phyloP scores from a whole-genome alignment of 2,329 filamentous ascomycete genomes.

The Zymoseptoria brevis region DNA sequence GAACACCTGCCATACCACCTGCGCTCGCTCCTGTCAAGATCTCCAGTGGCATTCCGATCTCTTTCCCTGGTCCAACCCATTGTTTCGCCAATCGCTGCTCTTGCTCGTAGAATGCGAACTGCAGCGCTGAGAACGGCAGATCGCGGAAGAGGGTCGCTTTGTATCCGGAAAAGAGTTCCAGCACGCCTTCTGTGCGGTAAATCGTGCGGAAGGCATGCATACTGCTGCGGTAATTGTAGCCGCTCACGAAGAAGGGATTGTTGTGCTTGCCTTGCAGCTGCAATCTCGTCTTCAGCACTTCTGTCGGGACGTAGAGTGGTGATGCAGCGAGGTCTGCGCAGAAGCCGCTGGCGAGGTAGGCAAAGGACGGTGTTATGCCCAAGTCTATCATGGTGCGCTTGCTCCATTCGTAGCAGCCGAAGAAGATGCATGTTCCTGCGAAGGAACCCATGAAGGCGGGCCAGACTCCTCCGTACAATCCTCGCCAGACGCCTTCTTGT shows the following conservation, averaged over 20 bases:
- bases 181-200: conserved; percentile 68
- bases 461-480: conserved; percentile 86
- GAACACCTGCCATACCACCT: conserved; percentile 83
- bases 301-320: conserved; percentile 89
- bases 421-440: conserved; percentile 88
- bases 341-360: conserved; percentile 85
- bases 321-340: conserved; percentile 87
- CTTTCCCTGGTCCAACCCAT: conserved; percentile 63
- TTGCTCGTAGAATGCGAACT: conserved; percentile 98
- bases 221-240: conserved; percentile 91
- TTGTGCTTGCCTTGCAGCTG: conserved; percentile 93
- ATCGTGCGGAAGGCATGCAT: conserved; percentile 81
- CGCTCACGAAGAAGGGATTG: conserved; percentile 86
- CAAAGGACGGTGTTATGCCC: conserved; percentile 71
- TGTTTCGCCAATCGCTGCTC: conserved; percentile 73
- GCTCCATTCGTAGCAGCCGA: conserved; percentile 91
- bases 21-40: conserved; percentile 83
- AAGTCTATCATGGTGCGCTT: conserved; percentile 81
- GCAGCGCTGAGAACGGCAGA: conserved; percentile 87
- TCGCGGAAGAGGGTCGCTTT: conserved; percentile 92
- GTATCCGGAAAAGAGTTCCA: conserved; percentile 91
- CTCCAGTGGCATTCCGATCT: conserved; percentile 79
- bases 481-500: conserved; percentile 79
- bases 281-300: conserved; percentile 93
- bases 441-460: conserved; percentile 90